These are phyloP conservation scores for Globisporangium alternatum DNA, from an alignment of 352 stramenopile genomes.

Conservation along the genomic window DNA sequence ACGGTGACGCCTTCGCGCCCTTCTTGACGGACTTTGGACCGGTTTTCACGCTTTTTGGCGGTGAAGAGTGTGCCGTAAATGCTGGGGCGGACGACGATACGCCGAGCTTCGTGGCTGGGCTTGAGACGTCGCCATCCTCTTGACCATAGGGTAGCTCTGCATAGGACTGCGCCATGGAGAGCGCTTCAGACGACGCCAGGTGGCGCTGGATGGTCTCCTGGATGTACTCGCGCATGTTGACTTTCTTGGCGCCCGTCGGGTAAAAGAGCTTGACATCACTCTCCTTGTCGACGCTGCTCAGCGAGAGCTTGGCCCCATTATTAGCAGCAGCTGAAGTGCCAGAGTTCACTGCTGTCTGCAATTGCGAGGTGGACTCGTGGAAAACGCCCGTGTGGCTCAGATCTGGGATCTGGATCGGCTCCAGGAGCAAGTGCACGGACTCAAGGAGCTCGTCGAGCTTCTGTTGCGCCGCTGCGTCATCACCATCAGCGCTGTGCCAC, in stretches of 20 bases:
- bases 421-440: constrained; percentile 48
- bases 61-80: constrained; percentile 4
- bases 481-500: not conserved
- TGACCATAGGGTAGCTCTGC: constrained; percentile 3
- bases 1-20: constrained; percentile 18
- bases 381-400: constrained; percentile 52
- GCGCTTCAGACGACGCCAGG: constrained; percentile 8
- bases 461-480: constrained; percentile 4
- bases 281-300: constrained; percentile 33
- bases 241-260: constrained; percentile 62
- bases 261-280: constrained; percentile 65
- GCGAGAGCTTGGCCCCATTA: constrained; percentile 19
- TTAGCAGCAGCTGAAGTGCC: not conserved
- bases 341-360: not conserved
- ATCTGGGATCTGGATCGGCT: constrained; percentile 61
- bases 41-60: not conserved
- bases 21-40: constrained; percentile 7
- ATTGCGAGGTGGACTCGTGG: constrained; percentile 20
- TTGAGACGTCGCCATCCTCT: not conserved
- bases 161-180: not conserved
- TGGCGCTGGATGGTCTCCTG: constrained; percentile 55
- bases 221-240: constrained; percentile 70
- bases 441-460: constrained; percentile 35
- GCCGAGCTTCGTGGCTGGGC: not conserved
- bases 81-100: constrained; percentile 23